Evolutionary conservation across 176 grass and related monocot genomes (phyloP).

Genomic region (Carex cristatella): DNA sequence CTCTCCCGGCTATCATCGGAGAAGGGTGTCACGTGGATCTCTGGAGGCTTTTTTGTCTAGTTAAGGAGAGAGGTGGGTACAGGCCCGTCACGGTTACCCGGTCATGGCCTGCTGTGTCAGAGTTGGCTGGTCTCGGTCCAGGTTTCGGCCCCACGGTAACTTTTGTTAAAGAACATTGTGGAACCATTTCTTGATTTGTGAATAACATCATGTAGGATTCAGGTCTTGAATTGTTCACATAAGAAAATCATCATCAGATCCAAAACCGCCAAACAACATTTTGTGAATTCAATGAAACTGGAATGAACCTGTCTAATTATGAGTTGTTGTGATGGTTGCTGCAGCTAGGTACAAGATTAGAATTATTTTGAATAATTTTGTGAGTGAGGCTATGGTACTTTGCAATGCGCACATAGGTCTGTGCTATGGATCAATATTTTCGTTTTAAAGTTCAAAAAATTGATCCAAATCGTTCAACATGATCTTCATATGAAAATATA

Average conservation of each 20-base stretch:
- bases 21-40: conserved; percentile 13
- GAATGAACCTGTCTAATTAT: neutral
- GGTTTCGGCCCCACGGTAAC: conserved; percentile 4
- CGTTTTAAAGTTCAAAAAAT: too few species aligned
- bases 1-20: neutral
- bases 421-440: too few species aligned
- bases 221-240: neutral
- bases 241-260: neutral
- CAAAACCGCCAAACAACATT: neutral
- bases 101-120: conserved; percentile 15
- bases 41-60: conserved; percentile 6
- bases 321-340: neutral
- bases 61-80: conserved; percentile 5
- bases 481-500: too few species aligned
- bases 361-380: neutral
- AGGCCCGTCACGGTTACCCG: neutral
- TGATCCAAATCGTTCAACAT: too few species aligned
- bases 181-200: neutral
- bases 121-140: neutral
- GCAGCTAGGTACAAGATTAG: neutral
- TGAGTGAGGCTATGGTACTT: too few species aligned
- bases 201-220: neutral
- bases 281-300: neutral
- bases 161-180: neutral
- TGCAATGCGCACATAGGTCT: too few species aligned